A percentile compares a stretch with the other conserved stretches of the same genome.
Conservation (phyloP, 2,329 filamentous ascomycete genomes). For the Rosellinia necatrix region DNA sequence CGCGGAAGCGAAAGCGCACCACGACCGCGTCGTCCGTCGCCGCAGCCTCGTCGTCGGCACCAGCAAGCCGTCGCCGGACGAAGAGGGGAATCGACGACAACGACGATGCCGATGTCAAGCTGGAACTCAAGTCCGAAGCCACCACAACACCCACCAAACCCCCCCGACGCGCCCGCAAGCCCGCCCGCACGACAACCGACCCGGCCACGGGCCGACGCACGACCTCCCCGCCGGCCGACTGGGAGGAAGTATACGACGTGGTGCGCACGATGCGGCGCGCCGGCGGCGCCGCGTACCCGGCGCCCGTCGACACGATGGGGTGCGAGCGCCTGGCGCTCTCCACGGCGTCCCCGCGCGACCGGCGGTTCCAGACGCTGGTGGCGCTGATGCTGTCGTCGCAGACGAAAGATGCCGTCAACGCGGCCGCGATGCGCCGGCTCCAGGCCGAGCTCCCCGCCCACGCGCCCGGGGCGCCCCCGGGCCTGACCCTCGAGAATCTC, state of each 20-base stretch:
- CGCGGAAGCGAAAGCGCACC: conserved; percentile 39
- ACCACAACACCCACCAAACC: conserved; percentile 1
- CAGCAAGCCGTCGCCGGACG: conserved; percentile 11
- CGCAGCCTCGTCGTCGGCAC: conserved; percentile 3
- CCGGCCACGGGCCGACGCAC: conserved; percentile 27
- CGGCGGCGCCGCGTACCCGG: conserved; percentile 64
- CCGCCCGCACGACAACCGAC: conserved; percentile 35
- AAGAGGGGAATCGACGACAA: conserved; percentile 12
- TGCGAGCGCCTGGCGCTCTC: conserved; percentile 75
- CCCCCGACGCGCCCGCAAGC: conserved; percentile 34
- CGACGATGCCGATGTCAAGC: conserved; percentile 7
- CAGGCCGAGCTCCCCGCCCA: conserved; percentile 71
- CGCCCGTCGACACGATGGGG: conserved; percentile 96
- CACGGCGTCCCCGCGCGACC: conserved; percentile 55
- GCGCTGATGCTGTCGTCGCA: conserved; percentile 90
- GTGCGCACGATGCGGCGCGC: conserved; percentile 76
- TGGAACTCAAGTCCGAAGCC: conserved; percentile 3
- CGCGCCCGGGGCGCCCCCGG: conserved; percentile 48
- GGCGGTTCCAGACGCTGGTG: conserved; percentile 83
- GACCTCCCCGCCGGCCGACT: conserved; percentile 38
- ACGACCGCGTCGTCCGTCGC: conserved; percentile 8
- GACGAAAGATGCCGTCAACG: conserved; percentile 91
- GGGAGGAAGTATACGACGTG: conserved; percentile 79
- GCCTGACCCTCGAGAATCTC: conserved; percentile 77
- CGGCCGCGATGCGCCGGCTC: conserved; percentile 78